A percentile compares a stretch with the other conserved stretches of the same genome.
Conservation (phyloP, 1,284 basidiomycete species). For the Sanghuangporus baumii region DNA sequence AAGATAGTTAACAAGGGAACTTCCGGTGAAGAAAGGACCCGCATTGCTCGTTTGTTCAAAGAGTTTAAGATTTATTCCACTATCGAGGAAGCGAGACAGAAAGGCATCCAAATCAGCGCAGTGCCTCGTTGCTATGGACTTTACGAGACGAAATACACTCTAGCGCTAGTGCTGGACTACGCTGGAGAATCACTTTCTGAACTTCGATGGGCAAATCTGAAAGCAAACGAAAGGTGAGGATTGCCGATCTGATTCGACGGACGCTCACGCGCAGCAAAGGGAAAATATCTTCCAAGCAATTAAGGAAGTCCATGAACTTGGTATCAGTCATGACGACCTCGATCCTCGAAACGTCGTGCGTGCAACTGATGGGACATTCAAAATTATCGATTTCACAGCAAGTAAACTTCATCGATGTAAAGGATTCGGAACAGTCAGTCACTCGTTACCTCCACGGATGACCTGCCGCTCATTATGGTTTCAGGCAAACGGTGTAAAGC, state of each 20-base stretch:
- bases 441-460: neutral
- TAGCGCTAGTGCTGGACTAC: neutral
- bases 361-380: neutral
- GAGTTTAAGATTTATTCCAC: neutral
- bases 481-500: neutral
- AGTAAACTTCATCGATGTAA: neutral
- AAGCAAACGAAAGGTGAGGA: neutral
- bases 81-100: neutral
- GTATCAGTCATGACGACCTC: neutral
- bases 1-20: neutral
- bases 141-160: neutral
- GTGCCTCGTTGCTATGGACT: conserved; percentile 1
- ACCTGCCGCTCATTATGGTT: neutral
- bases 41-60: neutral
- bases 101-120: neutral
- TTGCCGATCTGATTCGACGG: neutral
- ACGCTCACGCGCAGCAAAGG: neutral
- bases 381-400: neutral
- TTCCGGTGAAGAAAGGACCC: neutral
- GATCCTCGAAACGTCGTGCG: neutral
- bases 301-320: neutral
- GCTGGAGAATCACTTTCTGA: neutral
- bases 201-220: neutral
- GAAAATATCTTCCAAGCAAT: neutral
- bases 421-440: neutral